Evolutionary conservation across 2,329 filamentous ascomycete species (phyloP).

Genomic region (Harringtonia aguacate): DNA sequence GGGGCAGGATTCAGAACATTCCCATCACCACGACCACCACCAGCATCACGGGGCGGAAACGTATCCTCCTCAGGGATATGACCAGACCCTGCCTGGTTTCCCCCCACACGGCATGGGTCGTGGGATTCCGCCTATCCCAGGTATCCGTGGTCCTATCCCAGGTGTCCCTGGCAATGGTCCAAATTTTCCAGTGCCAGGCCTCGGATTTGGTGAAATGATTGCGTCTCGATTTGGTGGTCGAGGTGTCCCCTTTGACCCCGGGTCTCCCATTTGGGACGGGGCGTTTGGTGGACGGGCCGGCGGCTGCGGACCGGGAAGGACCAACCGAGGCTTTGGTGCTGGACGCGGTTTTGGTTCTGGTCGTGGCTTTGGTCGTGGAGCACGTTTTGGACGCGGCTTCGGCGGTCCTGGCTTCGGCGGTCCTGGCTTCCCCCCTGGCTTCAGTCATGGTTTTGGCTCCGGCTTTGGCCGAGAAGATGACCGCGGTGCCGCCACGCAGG

Average conservation of each 20-base stretch:
- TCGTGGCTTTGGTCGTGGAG: not conserved
- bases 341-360: not conserved
- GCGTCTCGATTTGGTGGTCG: not conserved
- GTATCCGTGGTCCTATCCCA: too few species aligned
- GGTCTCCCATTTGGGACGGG: not conserved
- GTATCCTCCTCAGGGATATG: not conserved
- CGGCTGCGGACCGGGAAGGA: constrained; percentile 5
- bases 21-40: too few species aligned
- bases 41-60: too few species aligned
- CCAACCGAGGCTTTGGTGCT: constrained; percentile 3
- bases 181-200: constrained; percentile 1
- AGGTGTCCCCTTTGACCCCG: not conserved
- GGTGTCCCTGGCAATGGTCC: not conserved
- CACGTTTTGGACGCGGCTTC: constrained; percentile 2
- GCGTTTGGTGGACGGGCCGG: constrained; percentile 3
- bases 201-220: constrained; percentile 1
- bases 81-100: too few species aligned
- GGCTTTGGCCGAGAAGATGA: not conserved
- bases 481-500: not conserved
- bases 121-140: too few species aligned
- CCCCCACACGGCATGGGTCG: too few species aligned
- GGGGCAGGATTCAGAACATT: too few species aligned
- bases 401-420: constrained; percentile 19
- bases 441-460: too few species aligned
- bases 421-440: too few species aligned